Evolutionary conservation across 805 yeast genomes (phyloP), one percentile per base, ranked within the genome.

Genomic region (Nakazawaea sp.): DNA sequence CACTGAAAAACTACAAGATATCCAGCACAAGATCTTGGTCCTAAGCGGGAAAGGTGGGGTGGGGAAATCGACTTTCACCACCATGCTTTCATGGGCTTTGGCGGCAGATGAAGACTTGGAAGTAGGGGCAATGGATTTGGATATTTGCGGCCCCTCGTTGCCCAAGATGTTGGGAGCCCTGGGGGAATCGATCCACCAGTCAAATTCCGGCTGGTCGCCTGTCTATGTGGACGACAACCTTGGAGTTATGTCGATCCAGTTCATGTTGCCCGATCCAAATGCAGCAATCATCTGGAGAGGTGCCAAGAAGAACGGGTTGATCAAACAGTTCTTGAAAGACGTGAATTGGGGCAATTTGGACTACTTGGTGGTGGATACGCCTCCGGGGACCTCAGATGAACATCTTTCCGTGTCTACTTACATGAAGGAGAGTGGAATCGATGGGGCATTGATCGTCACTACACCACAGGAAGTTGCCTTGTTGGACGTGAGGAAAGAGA

Each of bases 341-440:
- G 97, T 92, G 2, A 88, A 86, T 50, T 92, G 99, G 99, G 96
- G 95, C 4, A 70, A 71, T 18, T 59, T 84, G 39, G 97, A 92
- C 56, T 92, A 84, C 51, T 65, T 92, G 46, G 72, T 92, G 12
- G 82, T 92, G 13, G 99, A 92, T 52, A 92, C 99, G 0, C 99
- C 98, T 0, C 99, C 99, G 0, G 98, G 99, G 0, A 92, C 99
- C 0, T 82, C 96, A 0, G 99, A 92, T 59, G 99, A 92, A 56
- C 99, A 92, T 59, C 69, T 92, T 29, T 80, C 95, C 6, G 89
- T 92, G 23, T 85, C 89, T 23, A 79, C 84, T 35, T 89, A 85
- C 52, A 64, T 92, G 72, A 83, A 85, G 50, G 95, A 86, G 25
- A 77, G 82, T 4, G 96, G 96, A 0, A 78, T 92, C 2, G 97